phyloP scores from a whole-genome alignment of 257 asterid species.

The Gentiana macrophylla region DNA sequence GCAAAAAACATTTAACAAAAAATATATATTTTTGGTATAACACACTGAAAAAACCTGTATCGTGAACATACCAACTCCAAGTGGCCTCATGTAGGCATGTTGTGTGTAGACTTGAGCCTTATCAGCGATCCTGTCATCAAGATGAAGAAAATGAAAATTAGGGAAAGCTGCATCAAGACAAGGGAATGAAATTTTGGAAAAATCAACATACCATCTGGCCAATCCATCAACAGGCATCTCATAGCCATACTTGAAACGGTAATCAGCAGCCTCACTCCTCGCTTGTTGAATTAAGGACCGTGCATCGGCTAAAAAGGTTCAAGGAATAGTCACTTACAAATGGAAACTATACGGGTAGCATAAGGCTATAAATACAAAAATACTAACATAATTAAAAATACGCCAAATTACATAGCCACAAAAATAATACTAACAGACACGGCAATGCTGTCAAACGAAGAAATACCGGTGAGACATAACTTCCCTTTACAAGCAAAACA shows the following conservation, averaged over 20 bases:
- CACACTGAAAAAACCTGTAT: background rate
- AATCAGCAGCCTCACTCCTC: conserved; percentile 95
- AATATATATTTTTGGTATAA: background rate
- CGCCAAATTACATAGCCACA: too few relatives aligned
- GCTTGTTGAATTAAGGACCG: conserved; percentile 98
- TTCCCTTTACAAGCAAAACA: too few relatives aligned
- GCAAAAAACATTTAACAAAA: conserved; percentile 3
- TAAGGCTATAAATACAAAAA: conserved; percentile 55
- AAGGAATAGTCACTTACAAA: conserved; percentile 35
- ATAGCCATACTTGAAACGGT: conserved; percentile 78
- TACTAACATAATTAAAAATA: conserved; percentile 19
- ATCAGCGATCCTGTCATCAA: conserved; percentile 83
- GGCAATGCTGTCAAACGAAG: too few relatives aligned
- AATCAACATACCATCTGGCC: conserved; percentile 65
- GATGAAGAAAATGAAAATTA: background rate
- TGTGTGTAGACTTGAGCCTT: conserved; percentile 99
- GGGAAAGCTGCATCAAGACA: background rate
- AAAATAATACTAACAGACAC: too few relatives aligned
- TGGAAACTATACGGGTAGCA: conserved; percentile 51
- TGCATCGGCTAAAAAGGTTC: conserved; percentile 64
- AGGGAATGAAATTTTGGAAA: background rate
- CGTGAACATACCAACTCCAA: conserved; percentile 80
- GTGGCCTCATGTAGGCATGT: conserved; percentile 99
- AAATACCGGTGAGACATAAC: too few relatives aligned
- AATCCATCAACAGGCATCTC: conserved; percentile 92